Base-by-base conservation (phyloP, 225 moss, liverwort and hornwort genomes). In the Ulota crispa region DNA sequence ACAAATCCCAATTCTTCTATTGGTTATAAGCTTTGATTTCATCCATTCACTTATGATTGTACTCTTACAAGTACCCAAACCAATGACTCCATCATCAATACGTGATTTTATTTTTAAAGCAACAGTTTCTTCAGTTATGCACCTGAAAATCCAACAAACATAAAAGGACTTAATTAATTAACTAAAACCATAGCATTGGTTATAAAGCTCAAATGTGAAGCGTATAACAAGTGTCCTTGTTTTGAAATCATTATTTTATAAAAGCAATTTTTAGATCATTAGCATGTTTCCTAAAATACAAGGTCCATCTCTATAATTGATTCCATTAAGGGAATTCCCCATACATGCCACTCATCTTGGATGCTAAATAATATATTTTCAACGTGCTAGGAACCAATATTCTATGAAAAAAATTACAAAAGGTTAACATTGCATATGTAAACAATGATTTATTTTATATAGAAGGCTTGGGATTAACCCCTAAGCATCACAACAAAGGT, bases 11-110 rank as follows among this genome's bases (percentile, higher is more conserved):
- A 80, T 2, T 26, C 42, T 16, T 16, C n/a, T 79, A 0, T 0
- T 32, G 16, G 0, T 15, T 23, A 79, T 70, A 32, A 41, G 3
- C 5, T 60, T 79, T 32, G 9, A 1, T 59, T 60, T 23, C 43
- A 23, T 24, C 79, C 79, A 79, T 60, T 79, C 31, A 8, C 43
- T n/a, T 4, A 45, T 0, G 16, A 79, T 43, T 6, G 70, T 59
- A 59, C 69, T 23, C 14, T 59, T 16, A 59, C 79, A 79, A 32
- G 31, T 79, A 10, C 70, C 79, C 21, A 79, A 23, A n/a, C 60
- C 70, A 45, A 79, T 42, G 9, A 79, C 23, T 31, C 70, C 70
- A 18, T 79, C 79, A 32, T 70, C 9, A 43, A 15, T 23, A 18
- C 60, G 1, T 30, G 18, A 15, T 0, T 30, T 0, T 18, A 60